These are phyloP conservation scores for Neurospora cerealis DNA, from an alignment of 495 filamentous ascomycete species.

Conservation along the genomic window DNA sequence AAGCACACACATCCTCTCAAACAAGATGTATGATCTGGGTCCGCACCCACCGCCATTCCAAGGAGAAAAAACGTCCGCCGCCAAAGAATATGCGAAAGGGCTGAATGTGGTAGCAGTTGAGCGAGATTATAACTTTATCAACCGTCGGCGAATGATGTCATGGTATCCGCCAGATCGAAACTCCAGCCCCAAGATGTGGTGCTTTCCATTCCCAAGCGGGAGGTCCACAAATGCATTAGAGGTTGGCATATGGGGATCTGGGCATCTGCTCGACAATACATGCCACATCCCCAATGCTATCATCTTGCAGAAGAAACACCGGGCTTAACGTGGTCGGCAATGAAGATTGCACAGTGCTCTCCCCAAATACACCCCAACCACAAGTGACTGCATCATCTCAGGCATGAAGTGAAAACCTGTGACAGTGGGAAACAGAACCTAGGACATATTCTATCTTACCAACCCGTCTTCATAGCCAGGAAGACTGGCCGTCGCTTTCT, in stretches of 20 bases:
- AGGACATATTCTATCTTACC: neutral
- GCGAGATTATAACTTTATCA: too few species aligned
- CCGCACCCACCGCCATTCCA: too few species aligned
- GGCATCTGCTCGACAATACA: too few species aligned
- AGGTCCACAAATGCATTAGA: too few species aligned
- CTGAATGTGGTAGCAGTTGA: too few species aligned
- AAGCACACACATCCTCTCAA: neutral
- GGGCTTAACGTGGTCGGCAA: neutral
- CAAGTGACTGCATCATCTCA: neutral
- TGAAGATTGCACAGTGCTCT: neutral
- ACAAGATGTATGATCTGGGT: neutral
- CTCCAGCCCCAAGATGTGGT: neutral
- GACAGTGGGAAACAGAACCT: neutral
- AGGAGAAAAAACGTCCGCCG: too few species aligned
- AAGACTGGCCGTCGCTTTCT: neutral
- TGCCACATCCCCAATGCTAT: neutral
- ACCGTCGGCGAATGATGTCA: too few species aligned
- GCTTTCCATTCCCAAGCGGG: neutral
- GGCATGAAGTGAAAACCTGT: neutral
- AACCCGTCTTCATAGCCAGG: neutral
- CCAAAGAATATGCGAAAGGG: too few species aligned
- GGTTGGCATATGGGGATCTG: too few species aligned
- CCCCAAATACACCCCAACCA: neutral
- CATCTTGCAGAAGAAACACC: neutral
- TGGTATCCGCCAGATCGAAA: too few species aligned